Base-by-base conservation (phyloP, 495 filamentous ascomycete genomes). In the Staphylotrichum tortipilum region DNA sequence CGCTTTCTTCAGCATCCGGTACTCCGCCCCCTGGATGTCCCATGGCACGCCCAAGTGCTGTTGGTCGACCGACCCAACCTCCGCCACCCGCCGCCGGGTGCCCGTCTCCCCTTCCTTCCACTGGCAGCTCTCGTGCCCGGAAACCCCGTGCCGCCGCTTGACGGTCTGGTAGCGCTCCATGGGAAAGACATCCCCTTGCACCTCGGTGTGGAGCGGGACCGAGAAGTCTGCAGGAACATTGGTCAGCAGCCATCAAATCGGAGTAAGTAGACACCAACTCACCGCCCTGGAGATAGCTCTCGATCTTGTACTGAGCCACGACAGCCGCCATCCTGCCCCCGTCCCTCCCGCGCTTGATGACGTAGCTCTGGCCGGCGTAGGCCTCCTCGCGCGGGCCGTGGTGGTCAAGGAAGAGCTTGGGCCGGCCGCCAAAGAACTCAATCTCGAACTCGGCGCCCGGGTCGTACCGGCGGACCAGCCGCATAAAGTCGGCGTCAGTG, bases 361-460 rank as follows among this genome's bases (percentile, higher is more conserved):
- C 47, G 31, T 51, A 60, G 23, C 57, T 56, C 35, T 47, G 24
- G 4, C 54, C 57, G 3, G 22, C 23, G 11, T 53, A 49, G 4
- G 30, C 43, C 19, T 51, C 53, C 14, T 53, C 53, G 22, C 28
- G 19, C 1, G 43, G 28, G 4, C 38, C 50, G 21, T 23, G 30
- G 17, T 35, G 35, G 38, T 59, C 53, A 24, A 54, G 45, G 35
- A 60, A 60, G 46, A 60, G 40, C 39, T 56, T 60, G 0, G 44
- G 46, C 3, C 57, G 28, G 5, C 57, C 57, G 18, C 57, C 57
- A 29, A 60, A 60, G 50, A 60, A 60, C 7, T 52, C 50, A 5
- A 46, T 34, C 46, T 60, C 54, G 28, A 53, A 60, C 47, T 56
- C 57, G 15, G 50, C 47, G 18, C 57, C 57, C 0, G 50, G 46